phyloP scores from a whole-genome alignment of 176 grass and related monocot genomes.

The Lolium rigidum region DNA sequence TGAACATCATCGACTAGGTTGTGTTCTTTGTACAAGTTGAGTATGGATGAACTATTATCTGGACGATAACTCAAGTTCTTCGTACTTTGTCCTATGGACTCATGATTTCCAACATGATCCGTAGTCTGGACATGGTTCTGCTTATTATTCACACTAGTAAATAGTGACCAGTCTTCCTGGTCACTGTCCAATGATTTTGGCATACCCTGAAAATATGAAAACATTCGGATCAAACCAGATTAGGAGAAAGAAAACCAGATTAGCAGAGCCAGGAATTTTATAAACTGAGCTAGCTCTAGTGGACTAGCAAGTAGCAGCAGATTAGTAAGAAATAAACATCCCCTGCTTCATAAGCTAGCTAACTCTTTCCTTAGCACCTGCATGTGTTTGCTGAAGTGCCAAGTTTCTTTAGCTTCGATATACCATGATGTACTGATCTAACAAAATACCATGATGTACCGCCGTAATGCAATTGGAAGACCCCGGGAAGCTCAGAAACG shows the following conservation, averaged over 20 bases:
- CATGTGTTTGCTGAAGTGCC: neutral
- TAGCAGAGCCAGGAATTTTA: neutral
- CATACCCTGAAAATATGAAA: slow-evolving; percentile 20
- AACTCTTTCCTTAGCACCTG: neutral
- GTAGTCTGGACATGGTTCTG: slow-evolving; percentile 31
- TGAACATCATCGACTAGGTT: neutral
- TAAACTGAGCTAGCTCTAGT: neutral
- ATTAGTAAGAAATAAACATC: neutral
- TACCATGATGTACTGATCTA: too few species aligned
- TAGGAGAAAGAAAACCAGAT: slow-evolving; percentile 4
- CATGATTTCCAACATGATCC: neutral
- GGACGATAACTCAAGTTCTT: slow-evolving; percentile 19
- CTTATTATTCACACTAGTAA: slow-evolving; percentile 31
- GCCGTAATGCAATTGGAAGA: neutral
- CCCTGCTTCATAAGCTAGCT: neutral
- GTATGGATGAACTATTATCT: slow-evolving; percentile 42
- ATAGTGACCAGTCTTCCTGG: slow-evolving; percentile 48
- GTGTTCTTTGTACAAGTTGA: slow-evolving; percentile 42
- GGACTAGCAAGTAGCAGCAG: slow-evolving; percentile 13
- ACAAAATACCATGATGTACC: too few species aligned
- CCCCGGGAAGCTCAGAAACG: neutral
- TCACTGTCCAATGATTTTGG: slow-evolving; percentile 25
- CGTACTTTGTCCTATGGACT: slow-evolving; percentile 18
- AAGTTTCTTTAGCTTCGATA: neutral
- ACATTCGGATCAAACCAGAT: neutral